phyloP scores from a whole-genome alignment of 1,284 basidiomycete genomes.

The Trametes hirsuta region DNA sequence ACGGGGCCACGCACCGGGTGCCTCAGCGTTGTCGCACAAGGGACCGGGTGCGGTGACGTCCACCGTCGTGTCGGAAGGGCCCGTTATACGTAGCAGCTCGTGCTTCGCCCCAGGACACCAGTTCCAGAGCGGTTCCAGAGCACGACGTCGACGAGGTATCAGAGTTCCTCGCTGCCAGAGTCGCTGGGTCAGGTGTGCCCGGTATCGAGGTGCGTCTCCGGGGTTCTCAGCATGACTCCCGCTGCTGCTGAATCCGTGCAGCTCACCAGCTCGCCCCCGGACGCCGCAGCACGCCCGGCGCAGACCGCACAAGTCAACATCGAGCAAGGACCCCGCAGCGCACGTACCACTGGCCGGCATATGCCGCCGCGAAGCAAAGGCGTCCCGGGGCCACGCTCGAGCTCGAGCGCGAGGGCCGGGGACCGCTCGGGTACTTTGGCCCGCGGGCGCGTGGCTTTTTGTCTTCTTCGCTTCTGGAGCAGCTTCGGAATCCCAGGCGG shows the following conservation, averaged over 20 bases:
- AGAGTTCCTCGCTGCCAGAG: background rate
- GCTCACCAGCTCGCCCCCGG: background rate
- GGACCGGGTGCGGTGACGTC: conserved; percentile 6
- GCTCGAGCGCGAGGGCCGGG: conserved; percentile 8
- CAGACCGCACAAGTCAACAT: background rate
- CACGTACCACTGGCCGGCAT: background rate
- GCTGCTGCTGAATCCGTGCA: background rate
- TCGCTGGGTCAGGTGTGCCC: background rate
- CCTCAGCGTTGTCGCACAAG: conserved; percentile 1
- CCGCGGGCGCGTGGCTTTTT: conserved; percentile 11
- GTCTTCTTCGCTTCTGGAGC: background rate
- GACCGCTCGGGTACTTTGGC: conserved; percentile 2
- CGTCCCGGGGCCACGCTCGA: background rate
- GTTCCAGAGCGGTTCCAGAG: conserved; percentile 6
- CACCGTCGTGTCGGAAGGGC: background rate
- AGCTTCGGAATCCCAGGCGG: background rate
- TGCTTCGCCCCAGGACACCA: background rate
- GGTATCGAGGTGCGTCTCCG: background rate
- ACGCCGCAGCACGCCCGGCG: background rate
- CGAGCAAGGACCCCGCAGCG: background rate
- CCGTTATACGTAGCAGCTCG: background rate
- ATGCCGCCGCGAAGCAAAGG: conserved; percentile 2
- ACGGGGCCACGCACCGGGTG: background rate
- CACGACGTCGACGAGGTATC: background rate
- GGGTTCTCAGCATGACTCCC: background rate